phyloP scores from a whole-genome alignment of 2,329 filamentous ascomycete genomes.

The Coniella lustricola region DNA sequence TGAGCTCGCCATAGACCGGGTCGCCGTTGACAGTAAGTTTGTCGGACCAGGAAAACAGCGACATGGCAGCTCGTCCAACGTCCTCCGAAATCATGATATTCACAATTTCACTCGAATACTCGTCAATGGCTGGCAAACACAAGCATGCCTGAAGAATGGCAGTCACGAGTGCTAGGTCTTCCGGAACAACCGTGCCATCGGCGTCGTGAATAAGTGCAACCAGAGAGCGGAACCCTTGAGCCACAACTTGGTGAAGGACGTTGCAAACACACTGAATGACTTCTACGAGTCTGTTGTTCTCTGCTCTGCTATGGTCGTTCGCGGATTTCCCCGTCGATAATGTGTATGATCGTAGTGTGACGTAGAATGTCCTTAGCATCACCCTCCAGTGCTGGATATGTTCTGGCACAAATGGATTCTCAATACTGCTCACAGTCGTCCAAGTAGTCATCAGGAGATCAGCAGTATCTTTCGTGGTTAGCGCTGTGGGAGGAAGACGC shows the following conservation, averaged over 20 bases:
- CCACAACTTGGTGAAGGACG: constrained; percentile 71
- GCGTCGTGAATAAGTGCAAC: constrained; percentile 77
- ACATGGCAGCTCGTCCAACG: constrained; percentile 72
- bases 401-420: constrained; percentile 44
- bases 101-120: constrained; percentile 63
- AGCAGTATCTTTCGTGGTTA: constrained; percentile 43
- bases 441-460: constrained; percentile 45
- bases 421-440: constrained; percentile 45
- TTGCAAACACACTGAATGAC: constrained; percentile 63
- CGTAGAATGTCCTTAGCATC: constrained; percentile 76
- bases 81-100: constrained; percentile 64
- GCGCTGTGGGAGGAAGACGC: constrained; percentile 57
- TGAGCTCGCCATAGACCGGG: constrained; percentile 89
- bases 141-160: constrained; percentile 82
- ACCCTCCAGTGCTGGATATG: constrained; percentile 70
- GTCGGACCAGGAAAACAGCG: constrained; percentile 91
- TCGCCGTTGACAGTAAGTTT: constrained; percentile 70
- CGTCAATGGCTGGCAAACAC: constrained; percentile 67
- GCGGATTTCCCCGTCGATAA: constrained; percentile 25
- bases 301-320: constrained; percentile 23
- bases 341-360: constrained; percentile 65
- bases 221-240: constrained; percentile 72
- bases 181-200: constrained; percentile 56
- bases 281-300: constrained; percentile 32
- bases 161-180: constrained; percentile 80